These are phyloP conservation scores for Eucalyptus fibrosa DNA, from an alignment of 345 rosid genomes.

Conservation along the genomic window DNA sequence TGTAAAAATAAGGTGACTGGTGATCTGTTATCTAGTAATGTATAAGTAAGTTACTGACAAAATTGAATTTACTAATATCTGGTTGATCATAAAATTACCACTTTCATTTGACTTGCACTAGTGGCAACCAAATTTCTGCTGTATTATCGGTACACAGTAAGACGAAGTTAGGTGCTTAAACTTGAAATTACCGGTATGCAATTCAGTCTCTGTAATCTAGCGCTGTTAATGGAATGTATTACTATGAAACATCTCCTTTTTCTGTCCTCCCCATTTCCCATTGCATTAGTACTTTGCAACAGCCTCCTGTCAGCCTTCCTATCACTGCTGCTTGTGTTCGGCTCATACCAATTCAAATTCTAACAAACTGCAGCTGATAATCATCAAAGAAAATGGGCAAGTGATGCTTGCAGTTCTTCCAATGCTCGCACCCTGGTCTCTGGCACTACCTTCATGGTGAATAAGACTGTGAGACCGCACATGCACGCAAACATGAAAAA, in stretches of 20 bases:
- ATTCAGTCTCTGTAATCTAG: not conserved
- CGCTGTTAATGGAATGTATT: not conserved
- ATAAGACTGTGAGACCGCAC: slow-evolving; percentile 4
- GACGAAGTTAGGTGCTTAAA: not conserved
- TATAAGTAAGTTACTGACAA: not conserved
- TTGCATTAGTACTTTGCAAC: not conserved
- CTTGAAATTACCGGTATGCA: not conserved
- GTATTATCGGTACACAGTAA: not conserved
- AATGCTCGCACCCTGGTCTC: slow-evolving; percentile 57
- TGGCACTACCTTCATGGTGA: slow-evolving; percentile 38
- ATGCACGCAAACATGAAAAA: slow-evolving; percentile 31
- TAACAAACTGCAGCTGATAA: not conserved
- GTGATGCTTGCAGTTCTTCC: slow-evolving; percentile 37
- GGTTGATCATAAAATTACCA: not conserved
- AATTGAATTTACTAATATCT: not conserved
- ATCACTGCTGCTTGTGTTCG: not conserved
- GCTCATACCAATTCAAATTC: not conserved
- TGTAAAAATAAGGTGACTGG: not conserved
- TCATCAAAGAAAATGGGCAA: not conserved
- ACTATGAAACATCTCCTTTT: not conserved
- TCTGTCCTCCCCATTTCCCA: not conserved
- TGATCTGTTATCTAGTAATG: not conserved
- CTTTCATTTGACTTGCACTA: not conserved
- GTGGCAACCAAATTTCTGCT: not conserved
- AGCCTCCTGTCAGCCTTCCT: not conserved